phyloP scores from a whole-genome alignment of 2,329 filamentous ascomycete genomes.

The Trichoderma afroharzianum region DNA sequence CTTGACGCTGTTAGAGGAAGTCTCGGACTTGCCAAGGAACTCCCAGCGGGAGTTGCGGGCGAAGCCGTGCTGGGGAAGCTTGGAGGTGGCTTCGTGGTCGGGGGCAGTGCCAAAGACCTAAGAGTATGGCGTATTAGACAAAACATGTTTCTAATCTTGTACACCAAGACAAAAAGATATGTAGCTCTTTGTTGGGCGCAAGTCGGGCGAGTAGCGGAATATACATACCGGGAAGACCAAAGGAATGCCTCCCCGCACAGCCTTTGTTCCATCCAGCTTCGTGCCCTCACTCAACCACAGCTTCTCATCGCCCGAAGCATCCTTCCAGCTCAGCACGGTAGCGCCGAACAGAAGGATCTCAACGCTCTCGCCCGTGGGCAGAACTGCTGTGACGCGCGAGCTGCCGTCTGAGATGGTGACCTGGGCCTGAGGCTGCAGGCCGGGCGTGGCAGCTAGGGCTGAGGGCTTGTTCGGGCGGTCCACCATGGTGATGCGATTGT shows the following conservation, averaged over 20 bases:
- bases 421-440: constrained; percentile 68
- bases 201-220: neutral
- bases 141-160: neutral
- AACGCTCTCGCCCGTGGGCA: constrained; percentile 83
- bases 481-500: constrained; percentile 51
- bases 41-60: constrained; percentile 89
- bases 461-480: constrained; percentile 82
- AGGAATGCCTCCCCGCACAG: constrained; percentile 87
- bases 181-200: neutral
- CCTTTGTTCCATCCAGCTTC: constrained; percentile 79
- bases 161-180: neutral
- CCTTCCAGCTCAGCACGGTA: constrained; percentile 92
- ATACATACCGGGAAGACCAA: constrained; percentile 84
- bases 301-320: constrained; percentile 72
- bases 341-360: constrained; percentile 87
- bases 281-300: constrained; percentile 81
- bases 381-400: constrained; percentile 69
- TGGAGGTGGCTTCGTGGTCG: constrained; percentile 69
- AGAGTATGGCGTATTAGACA: neutral
- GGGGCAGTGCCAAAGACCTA: constrained; percentile 84
- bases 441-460: constrained; percentile 70
- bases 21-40: constrained; percentile 77
- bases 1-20: constrained; percentile 67
- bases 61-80: constrained; percentile 90
- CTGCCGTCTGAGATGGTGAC: constrained; percentile 71